These are phyloP conservation scores for Nicotiana benthamiana DNA, from an alignment of 257 asterid genomes.

Conservation along the genomic window DNA sequence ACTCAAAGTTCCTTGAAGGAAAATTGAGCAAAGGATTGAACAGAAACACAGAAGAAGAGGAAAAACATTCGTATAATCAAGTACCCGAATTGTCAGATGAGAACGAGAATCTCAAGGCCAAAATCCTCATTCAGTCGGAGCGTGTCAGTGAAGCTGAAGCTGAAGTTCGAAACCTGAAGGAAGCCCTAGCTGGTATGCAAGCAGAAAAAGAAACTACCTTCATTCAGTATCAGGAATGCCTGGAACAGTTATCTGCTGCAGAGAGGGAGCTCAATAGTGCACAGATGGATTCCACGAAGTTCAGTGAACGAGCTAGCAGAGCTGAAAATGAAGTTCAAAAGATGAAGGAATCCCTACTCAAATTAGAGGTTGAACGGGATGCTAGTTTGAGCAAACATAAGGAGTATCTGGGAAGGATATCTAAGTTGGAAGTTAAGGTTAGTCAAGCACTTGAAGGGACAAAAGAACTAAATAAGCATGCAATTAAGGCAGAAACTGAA, in stretches of 20 bases:
- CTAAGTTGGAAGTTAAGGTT: slow-evolving; percentile 35
- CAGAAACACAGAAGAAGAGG: slow-evolving; percentile 2
- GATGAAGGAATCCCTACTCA: slow-evolving; percentile 50
- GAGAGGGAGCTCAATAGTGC: slow-evolving; percentile 51
- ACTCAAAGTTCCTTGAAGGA: slow-evolving; percentile 20
- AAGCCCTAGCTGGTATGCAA: slow-evolving; percentile 44
- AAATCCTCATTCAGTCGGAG: slow-evolving; percentile 36
- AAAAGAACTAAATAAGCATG: slow-evolving; percentile 29
- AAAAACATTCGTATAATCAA: not conserved
- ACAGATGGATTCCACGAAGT: slow-evolving; percentile 37
- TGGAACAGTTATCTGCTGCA: slow-evolving; percentile 36
- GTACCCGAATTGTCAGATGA: not conserved
- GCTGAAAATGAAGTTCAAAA: slow-evolving; percentile 66
- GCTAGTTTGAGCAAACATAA: slow-evolving; percentile 35
- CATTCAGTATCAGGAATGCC: slow-evolving; percentile 52
- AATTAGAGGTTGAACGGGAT: slow-evolving; percentile 56
- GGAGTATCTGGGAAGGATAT: slow-evolving; percentile 37
- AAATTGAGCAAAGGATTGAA: slow-evolving; percentile 9
- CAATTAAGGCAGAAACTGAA: slow-evolving; percentile 43
- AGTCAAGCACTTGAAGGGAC: slow-evolving; percentile 38
- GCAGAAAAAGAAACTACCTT: slow-evolving; percentile 54
- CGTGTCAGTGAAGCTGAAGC: slow-evolving; percentile 48
- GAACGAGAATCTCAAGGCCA: slow-evolving; percentile 33
- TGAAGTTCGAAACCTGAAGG: slow-evolving; percentile 52
- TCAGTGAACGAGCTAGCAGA: slow-evolving; percentile 43